Base-by-base conservation (phyloP, 805 yeast genomes). In the Myxozyma sirexii region DNA sequence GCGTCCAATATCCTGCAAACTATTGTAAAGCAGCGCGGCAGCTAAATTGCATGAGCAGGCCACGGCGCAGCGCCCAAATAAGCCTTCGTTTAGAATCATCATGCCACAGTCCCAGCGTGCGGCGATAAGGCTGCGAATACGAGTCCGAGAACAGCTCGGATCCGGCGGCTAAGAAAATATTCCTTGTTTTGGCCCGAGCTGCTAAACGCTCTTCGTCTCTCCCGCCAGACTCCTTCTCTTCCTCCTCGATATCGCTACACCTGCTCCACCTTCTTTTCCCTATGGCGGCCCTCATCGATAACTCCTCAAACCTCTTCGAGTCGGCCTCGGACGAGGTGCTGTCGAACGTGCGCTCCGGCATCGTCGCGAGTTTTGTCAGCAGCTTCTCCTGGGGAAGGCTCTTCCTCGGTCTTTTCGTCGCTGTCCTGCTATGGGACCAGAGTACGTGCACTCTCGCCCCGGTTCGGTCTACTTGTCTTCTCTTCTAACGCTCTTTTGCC, bases 341-440 rank as follows among this genome's bases (percentile, higher is more conserved):
- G 29, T 37, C 45, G 29, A 26, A 48, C 37, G 45, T 23, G 37
- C 24, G 24, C 29, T 39, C 55, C 37, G 43, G 46, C 43, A n/a
- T 45, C 12, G 31, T 39, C 53, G 47, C 49, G 8, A n/a, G 21
- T 21, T 12, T 51, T 35, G 33, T 37, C 31, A 23, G 19, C 33
- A 35, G 47, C 26, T 44, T 54, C 51, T 46, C 58, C 41, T 54
- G 58, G 58, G 53, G 53, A 27, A 37, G 35, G 29, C 27, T 57
- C 37, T 29, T 46, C 43, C 53, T 56, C 29, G 31, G 38, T 15
- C 31, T 52, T 37, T 27, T 46, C 26, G 44, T 49, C 31, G 59
- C 50, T n/a, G 42, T 63, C 21, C 38, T 64, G 12, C 41, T 56
- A 38, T 60, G 59, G 39, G 67, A 64, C 43, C 67, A 64, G 48